These are phyloP conservation scores for Pythium brachiatum DNA, from an alignment of 352 stramenopile species.

Conservation along the genomic window DNA sequence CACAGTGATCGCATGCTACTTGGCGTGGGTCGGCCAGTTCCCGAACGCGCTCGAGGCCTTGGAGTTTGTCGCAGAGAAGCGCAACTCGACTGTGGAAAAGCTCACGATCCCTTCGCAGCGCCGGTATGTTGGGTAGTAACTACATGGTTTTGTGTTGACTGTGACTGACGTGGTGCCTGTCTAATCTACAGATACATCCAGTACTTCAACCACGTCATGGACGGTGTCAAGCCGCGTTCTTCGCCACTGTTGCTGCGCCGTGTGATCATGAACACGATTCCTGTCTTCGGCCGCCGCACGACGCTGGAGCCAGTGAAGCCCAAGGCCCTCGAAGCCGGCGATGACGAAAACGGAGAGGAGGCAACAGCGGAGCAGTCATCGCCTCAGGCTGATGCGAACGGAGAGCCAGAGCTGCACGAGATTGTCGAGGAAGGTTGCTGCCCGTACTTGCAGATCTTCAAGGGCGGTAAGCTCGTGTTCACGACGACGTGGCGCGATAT, in stretches of 20 bases:
- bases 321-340: slow-evolving; percentile 22
- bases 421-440: slow-evolving; percentile 90
- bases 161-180: neutral
- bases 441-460: slow-evolving; percentile 98
- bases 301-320: slow-evolving; percentile 60
- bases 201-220: slow-evolving; percentile 98
- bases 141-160: neutral
- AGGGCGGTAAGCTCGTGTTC: slow-evolving; percentile 94
- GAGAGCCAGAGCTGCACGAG: slow-evolving; percentile 56
- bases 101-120: slow-evolving; percentile 97
- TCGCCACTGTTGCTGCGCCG: slow-evolving; percentile 93
- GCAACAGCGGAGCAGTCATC: neutral
- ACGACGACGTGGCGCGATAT: slow-evolving; percentile 91
- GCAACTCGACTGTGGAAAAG: slow-evolving; percentile 85
- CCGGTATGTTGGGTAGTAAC: slow-evolving; percentile 37
- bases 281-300: slow-evolving; percentile 74
- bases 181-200: slow-evolving; percentile 87
- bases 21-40: slow-evolving; percentile 94
- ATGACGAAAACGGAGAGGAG: slow-evolving; percentile 26
- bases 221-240: slow-evolving; percentile 92
- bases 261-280: slow-evolving; percentile 96
- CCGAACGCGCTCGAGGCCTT: slow-evolving; percentile 92
- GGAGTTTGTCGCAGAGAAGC: slow-evolving; percentile 91
- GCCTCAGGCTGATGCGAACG: slow-evolving; percentile 20
- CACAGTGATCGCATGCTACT: slow-evolving; percentile 94